phyloP scores from a whole-genome alignment of 2,329 filamentous ascomycete genomes.

The Fusarium phyllophilum region DNA sequence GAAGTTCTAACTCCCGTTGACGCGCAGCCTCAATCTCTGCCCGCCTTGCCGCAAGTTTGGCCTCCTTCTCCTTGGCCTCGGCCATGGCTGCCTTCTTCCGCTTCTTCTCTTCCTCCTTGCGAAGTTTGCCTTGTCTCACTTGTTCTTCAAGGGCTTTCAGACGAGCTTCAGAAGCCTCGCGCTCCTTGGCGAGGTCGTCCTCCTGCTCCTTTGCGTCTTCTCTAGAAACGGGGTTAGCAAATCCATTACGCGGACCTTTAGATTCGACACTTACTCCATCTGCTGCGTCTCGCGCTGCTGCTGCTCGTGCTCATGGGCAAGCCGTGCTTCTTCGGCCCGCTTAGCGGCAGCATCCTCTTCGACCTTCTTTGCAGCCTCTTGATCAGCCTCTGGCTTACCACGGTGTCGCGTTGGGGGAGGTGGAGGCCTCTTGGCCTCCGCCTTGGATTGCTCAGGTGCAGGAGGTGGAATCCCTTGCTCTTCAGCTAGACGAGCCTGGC shows the following conservation, averaged over 20 bases:
- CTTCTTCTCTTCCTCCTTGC: constrained; percentile 96
- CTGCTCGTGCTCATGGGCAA: constrained; percentile 77
- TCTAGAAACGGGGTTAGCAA: constrained; percentile 60
- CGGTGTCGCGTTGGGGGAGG: constrained; percentile 83
- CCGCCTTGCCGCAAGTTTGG: constrained; percentile 82
- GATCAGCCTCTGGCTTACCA: constrained; percentile 68
- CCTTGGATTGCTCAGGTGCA: constrained; percentile 57
- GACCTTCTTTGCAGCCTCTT: constrained; percentile 63
- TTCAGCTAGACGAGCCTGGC: constrained; percentile 82
- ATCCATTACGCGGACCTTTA: not conserved
- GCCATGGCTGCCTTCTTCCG: constrained; percentile 88
- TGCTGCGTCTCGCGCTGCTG: constrained; percentile 78
- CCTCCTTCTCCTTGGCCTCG: constrained; percentile 89
- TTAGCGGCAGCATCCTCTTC: constrained; percentile 67
- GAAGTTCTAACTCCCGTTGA: constrained; percentile 89
- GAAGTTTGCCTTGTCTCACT: constrained; percentile 90
- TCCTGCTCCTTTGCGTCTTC: constrained; percentile 79
- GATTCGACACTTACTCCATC: constrained; percentile 77
- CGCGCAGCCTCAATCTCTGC: constrained; percentile 93
- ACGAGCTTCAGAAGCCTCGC: constrained; percentile 82
- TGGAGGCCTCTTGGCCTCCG: constrained; percentile 71
- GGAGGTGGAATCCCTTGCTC: constrained; percentile 75
- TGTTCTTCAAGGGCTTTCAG: constrained; percentile 93
- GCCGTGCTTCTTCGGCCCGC: constrained; percentile 72
- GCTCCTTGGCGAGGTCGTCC: constrained; percentile 81